Evolutionary conservation across 176 grass and related monocot genomes (phyloP).

Genomic region (Saccharum officinarum): DNA sequence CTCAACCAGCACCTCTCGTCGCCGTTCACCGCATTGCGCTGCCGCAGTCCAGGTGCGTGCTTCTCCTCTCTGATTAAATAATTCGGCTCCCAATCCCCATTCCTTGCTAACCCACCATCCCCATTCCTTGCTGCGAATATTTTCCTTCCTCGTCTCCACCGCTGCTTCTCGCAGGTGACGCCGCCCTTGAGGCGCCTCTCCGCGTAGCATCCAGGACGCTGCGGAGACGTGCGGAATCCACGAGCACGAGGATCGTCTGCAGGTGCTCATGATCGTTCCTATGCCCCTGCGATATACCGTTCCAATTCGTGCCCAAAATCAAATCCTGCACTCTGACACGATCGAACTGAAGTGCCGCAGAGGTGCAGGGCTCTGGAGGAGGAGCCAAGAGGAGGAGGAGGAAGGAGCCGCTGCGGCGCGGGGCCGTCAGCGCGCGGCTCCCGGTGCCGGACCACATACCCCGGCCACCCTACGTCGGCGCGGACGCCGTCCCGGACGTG

Average conservation of each 20-base stretch:
- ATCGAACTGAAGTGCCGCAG: constrained; percentile 50
- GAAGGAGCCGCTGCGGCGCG: constrained; percentile 57
- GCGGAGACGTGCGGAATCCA: neutral
- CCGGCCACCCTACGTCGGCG: constrained; percentile 60
- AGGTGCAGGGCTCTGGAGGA: constrained; percentile 31
- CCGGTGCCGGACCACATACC: constrained; percentile 66
- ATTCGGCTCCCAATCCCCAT: too few species aligned
- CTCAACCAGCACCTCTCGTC: neutral
- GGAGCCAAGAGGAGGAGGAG: neutral
- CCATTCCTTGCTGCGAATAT: too few species aligned
- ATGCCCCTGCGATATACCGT: too few species aligned
- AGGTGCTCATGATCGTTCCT: neutral
- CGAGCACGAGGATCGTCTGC: neutral
- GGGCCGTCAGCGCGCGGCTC: constrained; percentile 53
- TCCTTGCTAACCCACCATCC: too few species aligned
- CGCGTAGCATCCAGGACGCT: neutral
- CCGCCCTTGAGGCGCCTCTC: neutral
- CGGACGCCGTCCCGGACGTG: constrained; percentile 52
- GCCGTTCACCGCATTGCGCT: neutral
- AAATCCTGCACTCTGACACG: neutral
- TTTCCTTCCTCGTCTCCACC: too few species aligned
- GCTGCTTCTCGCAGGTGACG: constrained; percentile 4
- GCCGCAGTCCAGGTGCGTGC: neutral
- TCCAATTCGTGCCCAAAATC: too few species aligned
- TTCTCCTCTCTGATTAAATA: neutral